Percentiles rank a stretch among this genome's conserved stretches.
Conservation (phyloP, 2,329 filamentous ascomycete genomes). For the Talaromyces atroroseus region DNA sequence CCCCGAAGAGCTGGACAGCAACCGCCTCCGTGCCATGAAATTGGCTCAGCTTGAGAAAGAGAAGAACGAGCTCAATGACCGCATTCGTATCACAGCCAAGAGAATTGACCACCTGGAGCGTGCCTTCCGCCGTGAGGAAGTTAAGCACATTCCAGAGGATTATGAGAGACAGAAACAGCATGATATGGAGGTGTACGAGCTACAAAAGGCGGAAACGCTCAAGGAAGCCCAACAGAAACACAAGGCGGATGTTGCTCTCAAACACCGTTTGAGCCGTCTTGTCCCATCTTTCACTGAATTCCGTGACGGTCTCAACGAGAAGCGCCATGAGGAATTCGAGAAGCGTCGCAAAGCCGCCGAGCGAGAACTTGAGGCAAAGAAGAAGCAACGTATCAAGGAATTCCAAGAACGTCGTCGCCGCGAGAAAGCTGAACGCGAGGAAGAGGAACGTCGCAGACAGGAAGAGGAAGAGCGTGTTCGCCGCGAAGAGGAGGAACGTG, state of each 20-base stretch:
- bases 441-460: slow-evolving; percentile 67
- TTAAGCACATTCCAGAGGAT: slow-evolving; percentile 82
- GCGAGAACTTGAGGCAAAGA: slow-evolving; percentile 87
- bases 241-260: slow-evolving; percentile 84
- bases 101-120: slow-evolving; percentile 95
- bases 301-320: slow-evolving; percentile 73
- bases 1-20: slow-evolving; percentile 80
- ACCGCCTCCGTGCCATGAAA: slow-evolving; percentile 88
- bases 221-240: slow-evolving; percentile 80
- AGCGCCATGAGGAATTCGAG: slow-evolving; percentile 92
- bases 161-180: slow-evolving; percentile 75
- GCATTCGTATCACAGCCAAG: slow-evolving; percentile 86
- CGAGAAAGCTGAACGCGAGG: slow-evolving; percentile 79
- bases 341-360: slow-evolving; percentile 87
- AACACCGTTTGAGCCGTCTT: slow-evolving; percentile 82
- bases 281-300: slow-evolving; percentile 81
- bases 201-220: slow-evolving; percentile 69
- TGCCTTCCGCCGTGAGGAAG: slow-evolving; percentile 91
- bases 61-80: slow-evolving; percentile 93
- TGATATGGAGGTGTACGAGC: slow-evolving; percentile 76
- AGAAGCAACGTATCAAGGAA: slow-evolving; percentile 80
- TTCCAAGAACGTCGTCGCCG: slow-evolving; percentile 74
- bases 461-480: slow-evolving; percentile 82
- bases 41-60: slow-evolving; percentile 93
- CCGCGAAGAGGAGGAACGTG: slow-evolving; percentile 80